phyloP scores from a whole-genome alignment of 108 stramenopile species.

The Parietichytrium sp. region DNA sequence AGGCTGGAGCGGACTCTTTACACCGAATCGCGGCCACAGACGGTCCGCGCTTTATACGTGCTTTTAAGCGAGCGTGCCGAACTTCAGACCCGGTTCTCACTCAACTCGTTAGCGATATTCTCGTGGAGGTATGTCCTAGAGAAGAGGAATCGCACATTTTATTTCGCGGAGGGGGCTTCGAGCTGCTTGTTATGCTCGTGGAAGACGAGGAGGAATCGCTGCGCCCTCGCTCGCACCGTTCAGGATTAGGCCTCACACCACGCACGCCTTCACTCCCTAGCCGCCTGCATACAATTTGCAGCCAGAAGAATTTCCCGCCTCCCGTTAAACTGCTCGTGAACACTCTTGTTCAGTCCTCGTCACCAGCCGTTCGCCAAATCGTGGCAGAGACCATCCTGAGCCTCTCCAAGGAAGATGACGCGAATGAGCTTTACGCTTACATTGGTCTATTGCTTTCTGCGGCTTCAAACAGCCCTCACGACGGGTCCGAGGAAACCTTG shows the following conservation, averaged over 20 bases:
- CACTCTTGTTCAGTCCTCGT: not conserved
- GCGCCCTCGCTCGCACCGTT: too few species aligned
- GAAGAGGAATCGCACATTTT: not conserved
- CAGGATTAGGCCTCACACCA: too few species aligned
- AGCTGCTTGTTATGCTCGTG: not conserved
- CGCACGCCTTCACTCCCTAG: too few species aligned
- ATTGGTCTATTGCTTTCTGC: constrained; percentile 5
- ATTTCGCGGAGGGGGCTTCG: not conserved
- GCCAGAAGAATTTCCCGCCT: too few species aligned
- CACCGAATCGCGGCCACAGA: too few species aligned
- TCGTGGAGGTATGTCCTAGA: too few species aligned
- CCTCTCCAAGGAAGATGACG: not conserved
- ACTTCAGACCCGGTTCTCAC: too few species aligned
- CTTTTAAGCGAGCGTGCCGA: too few species aligned
- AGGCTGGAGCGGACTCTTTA: too few species aligned
- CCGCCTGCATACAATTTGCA: too few species aligned
- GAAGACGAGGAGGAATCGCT: not conserved
- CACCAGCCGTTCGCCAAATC: not conserved
- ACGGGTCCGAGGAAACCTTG: not conserved
- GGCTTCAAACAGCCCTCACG: not conserved
- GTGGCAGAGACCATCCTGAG: not conserved
- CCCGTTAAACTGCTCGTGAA: not conserved
- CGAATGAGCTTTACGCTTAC: not conserved
- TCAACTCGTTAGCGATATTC: too few species aligned
- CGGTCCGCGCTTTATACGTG: too few species aligned